These are phyloP conservation scores for Pseudogymnoascus sp. DNA, from an alignment of 2,329 filamentous ascomycete species.

Conservation along the genomic window DNA sequence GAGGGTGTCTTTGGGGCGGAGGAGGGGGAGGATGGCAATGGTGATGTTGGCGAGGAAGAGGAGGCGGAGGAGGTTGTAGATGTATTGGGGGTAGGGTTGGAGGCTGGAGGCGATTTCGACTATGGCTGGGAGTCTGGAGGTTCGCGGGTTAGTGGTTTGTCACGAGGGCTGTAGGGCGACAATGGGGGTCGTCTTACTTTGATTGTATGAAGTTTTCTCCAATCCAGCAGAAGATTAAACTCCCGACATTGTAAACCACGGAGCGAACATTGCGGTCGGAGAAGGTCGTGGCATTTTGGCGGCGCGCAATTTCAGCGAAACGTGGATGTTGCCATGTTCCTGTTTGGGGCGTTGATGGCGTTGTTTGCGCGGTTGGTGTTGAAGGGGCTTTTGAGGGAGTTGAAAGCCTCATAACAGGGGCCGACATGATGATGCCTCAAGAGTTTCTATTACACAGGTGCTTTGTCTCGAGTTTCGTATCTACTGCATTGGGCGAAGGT, in stretches of 20 bases:
- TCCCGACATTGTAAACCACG: slow-evolving; percentile 59
- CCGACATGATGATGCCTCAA: background rate
- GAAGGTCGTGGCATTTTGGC: slow-evolving; percentile 73
- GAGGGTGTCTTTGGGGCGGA: slow-evolving; percentile 67
- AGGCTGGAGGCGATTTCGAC: slow-evolving; percentile 18
- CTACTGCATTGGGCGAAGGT: background rate
- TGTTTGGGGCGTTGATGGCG: slow-evolving; percentile 32
- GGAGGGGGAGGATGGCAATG: slow-evolving; percentile 63
- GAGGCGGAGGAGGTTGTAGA: slow-evolving; percentile 43
- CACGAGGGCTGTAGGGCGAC: background rate
- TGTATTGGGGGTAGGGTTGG: slow-evolving; percentile 22
- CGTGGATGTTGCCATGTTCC: slow-evolving; percentile 90
- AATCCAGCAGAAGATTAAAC: slow-evolving; percentile 44
- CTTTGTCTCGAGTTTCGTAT: background rate
- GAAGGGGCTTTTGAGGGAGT: slow-evolving; percentile 21
- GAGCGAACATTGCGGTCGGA: slow-evolving; percentile 66
- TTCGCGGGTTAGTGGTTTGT: background rate
- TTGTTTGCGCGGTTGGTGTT: slow-evolving; percentile 25
- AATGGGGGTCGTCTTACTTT: slow-evolving; percentile 24
- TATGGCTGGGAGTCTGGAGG: slow-evolving; percentile 24
- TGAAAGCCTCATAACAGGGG: background rate
- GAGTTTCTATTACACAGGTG: background rate
- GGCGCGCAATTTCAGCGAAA: slow-evolving; percentile 75
- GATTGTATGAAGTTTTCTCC: slow-evolving; percentile 33
- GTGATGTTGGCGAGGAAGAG: slow-evolving; percentile 64